Base-by-base conservation (phyloP, 805 yeast species). In the Zygotorulaspora danielsina region DNA sequence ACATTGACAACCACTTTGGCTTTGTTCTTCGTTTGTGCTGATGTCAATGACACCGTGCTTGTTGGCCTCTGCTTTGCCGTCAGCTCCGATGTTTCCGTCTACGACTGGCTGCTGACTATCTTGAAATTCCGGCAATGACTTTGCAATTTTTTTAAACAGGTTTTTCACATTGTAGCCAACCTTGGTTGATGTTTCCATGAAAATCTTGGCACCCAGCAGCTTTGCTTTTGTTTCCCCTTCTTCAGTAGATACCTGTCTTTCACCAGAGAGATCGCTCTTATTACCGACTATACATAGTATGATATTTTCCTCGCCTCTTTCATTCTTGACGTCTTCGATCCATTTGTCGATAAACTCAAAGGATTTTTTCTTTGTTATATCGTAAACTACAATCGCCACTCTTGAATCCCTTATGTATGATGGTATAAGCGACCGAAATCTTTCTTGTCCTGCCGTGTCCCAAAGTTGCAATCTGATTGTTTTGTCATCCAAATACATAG, bases 401-500 rank as follows among this genome's bases (percentile, higher is more conserved):
- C 89, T 88, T 11, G 94, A 84, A 63, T 93, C 98, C 52, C 98
- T 74, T 44, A 93, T 93, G 59, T 93, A 93, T 8, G 95, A 83
- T 3, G 98, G 98, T 41, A 93, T 90, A 60, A 93, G 74, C 12
- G 95, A 84, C 57, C 97, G 73, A 70, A 93, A 93, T 53, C 98
- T 70, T 63, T 93, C 98, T 65, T 89, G 97, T 11, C 97, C 96
- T 1, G 96, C 96, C 3, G 97, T 89, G 61, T 89, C 97, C 97
- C 98, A 93, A 42, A 93, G 69, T 66, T 93, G 98, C 47, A 93
- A 72, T 54, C 98, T 75, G 28, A 93, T 85, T 3, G 98, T 93
- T 51, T 90, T 88, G 63, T 93, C 97, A 51, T 94, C 96, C 35
- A 93, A 70, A 62, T 93, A 93, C 94, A 87, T 86, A 4, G 96